Percentiles rank a stretch among this genome's conserved stretches.
Evolutionary conservation across 495 filamentous ascomycete species (phyloP).

Genomic region (Hypoxylon subgilvum): DNA sequence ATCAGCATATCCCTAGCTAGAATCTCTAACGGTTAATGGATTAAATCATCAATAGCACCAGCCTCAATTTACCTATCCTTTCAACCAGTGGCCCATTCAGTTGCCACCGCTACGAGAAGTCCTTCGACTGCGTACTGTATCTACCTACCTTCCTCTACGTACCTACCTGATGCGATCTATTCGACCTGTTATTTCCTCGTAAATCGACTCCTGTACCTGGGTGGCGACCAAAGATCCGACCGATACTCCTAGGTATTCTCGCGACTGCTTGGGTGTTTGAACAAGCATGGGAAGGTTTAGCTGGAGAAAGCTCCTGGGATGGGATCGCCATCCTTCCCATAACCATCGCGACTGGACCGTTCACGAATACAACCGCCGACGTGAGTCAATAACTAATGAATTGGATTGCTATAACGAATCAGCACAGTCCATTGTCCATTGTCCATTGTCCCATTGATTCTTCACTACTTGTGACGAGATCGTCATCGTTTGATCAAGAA

Average conservation of each 20-base stretch:
- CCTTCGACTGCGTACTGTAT: too few relatives aligned
- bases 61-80: too few relatives aligned
- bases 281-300: constrained; percentile 39
- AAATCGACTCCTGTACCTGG: background rate
- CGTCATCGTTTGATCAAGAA: background rate
- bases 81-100: too few relatives aligned
- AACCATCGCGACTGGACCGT: constrained; percentile 46
- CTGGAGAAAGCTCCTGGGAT: constrained; percentile 51
- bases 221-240: background rate
- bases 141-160: too few relatives aligned
- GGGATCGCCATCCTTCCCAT: constrained; percentile 46
- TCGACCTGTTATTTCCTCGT: too few relatives aligned
- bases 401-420: background rate
- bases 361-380: constrained; percentile 46
- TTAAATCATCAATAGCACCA: too few relatives aligned
- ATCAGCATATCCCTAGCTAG: too few relatives aligned
- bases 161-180: too few relatives aligned
- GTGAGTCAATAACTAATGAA: constrained; percentile 39
- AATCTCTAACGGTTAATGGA: too few relatives aligned
- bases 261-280: background rate
- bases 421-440: background rate
- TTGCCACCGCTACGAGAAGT: too few relatives aligned
- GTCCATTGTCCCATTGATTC: background rate
- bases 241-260: too few relatives aligned
- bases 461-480: background rate